A percentile compares a stretch with the other conserved stretches of the same genome.
These are phyloP conservation scores for Camellia granthamiana DNA, from an alignment of 148 eudicot species.

Conservation along the genomic window DNA sequence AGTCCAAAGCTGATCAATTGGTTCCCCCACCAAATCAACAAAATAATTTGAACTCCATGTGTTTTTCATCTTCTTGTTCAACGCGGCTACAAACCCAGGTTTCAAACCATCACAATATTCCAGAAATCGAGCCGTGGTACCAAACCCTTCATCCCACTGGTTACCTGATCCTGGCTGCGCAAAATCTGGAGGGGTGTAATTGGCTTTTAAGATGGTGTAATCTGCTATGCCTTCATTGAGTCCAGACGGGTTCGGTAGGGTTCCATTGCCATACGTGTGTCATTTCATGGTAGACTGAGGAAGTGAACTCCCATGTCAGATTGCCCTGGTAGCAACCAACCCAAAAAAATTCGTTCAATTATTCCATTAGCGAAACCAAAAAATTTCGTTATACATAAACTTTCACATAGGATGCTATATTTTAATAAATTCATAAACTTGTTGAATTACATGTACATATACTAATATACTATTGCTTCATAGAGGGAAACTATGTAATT, in stretches of 20 bases:
- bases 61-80: background rate
- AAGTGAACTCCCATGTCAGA: background rate
- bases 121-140: constrained; percentile 15
- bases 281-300: background rate
- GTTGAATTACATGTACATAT: too few relatives aligned
- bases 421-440: too few relatives aligned
- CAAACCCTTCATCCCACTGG: constrained; percentile 19
- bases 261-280: constrained; percentile 30
- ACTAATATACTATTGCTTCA: too few relatives aligned
- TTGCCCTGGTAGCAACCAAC: background rate
- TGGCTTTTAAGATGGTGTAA: constrained; percentile 12
- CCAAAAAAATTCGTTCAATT: too few relatives aligned
- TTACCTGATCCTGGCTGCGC: background rate
- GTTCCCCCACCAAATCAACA: background rate
- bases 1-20: constrained; percentile 1
- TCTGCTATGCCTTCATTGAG: constrained; percentile 24
- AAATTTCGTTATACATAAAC: too few relatives aligned
- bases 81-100: constrained; percentile 16
- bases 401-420: too few relatives aligned
- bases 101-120: constrained; percentile 8
- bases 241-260: constrained; percentile 17
- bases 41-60: background rate
- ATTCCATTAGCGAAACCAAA: too few relatives aligned
- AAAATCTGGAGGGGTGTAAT: background rate
- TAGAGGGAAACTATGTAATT: too few relatives aligned